Conservation (phyloP, 75 land plant genomes). For the Pinus tabuliformis region DNA sequence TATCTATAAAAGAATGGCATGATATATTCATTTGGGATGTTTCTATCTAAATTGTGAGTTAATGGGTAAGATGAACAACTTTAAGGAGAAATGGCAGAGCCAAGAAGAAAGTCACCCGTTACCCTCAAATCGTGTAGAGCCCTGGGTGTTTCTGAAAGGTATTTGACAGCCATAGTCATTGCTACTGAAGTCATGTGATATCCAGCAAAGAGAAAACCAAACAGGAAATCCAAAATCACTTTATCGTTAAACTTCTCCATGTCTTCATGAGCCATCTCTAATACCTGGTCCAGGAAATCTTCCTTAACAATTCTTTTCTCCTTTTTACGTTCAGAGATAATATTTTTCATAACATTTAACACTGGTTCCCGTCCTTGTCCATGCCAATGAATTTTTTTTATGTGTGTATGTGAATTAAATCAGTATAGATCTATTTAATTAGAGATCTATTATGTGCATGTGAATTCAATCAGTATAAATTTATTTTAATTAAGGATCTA, state of each 20-base stretch:
- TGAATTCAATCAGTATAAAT: no score
- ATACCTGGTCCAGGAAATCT: conserved; percentile 13
- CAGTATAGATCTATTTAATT: no score
- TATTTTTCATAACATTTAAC: conserved; percentile 7
- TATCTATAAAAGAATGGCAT: no score
- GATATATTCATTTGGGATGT: no score
- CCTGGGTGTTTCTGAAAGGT: conserved; percentile 16
- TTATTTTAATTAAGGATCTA: no score
- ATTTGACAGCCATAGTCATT: conserved; percentile 25
- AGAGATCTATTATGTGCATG: no score
- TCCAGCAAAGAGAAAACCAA: conserved; percentile 26
- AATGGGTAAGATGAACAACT: no score
- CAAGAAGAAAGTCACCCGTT: no score
- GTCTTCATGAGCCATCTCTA: conserved; percentile 1
- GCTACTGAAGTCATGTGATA: conserved; percentile 25
- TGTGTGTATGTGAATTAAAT: no score
- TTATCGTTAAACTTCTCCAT: conserved; percentile 5
- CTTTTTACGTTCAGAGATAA: neutral
- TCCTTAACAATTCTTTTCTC: conserved; percentile 3
- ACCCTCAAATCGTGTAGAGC: no score
- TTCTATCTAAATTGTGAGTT: neutral
- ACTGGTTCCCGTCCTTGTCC: conserved; percentile 18
- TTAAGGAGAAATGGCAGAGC: no score
- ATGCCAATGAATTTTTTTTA: neutral
- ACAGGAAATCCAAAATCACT: conserved; percentile 13